Percentiles rank a stretch among this genome's conserved stretches.
Conservation (phyloP, 129 eudicot species). For the Silybum marianum region DNA sequence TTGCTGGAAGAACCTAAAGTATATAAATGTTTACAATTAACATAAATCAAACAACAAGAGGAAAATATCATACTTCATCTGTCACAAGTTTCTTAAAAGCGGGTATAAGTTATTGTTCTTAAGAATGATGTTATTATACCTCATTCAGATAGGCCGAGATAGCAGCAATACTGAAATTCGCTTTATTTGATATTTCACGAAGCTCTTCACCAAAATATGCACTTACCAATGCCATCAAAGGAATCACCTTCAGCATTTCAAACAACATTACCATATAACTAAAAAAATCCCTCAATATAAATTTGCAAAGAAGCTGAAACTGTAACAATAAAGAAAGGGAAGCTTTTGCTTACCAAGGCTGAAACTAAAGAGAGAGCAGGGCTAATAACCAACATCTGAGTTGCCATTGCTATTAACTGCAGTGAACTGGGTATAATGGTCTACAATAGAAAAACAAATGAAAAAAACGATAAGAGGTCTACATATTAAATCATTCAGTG, state of each 20-base stretch:
- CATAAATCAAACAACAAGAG: neutral
- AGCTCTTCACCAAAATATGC: conserved; percentile 81
- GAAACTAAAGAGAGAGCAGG: conserved; percentile 70
- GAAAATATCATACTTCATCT: neutral
- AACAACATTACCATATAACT: conserved; percentile 11
- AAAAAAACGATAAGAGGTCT: neutral
- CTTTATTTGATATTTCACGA: conserved; percentile 69
- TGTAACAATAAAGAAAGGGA: conserved; percentile 16
- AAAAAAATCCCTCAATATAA: neutral
- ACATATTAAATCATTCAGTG: no score
- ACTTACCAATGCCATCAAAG: conserved; percentile 60
- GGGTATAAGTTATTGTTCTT: neutral
- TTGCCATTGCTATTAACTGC: conserved; percentile 83
- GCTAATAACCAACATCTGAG: conserved; percentile 85
- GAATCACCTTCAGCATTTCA: conserved; percentile 66
- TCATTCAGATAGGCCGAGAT: conserved; percentile 88
- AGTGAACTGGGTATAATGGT: conserved; percentile 73
- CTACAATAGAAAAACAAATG: conserved; percentile 40
- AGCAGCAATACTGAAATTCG: conserved; percentile 71
- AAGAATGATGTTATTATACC: conserved; percentile 38
- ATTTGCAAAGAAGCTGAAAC: neutral
- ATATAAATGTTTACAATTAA: conserved; percentile 23
- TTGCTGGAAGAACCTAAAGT: conserved; percentile 80
- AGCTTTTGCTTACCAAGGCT: conserved; percentile 64
- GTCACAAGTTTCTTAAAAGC: neutral